Percentiles rank a stretch among this genome's conserved stretches.
Evolutionary conservation across 768 basidiomycete genomes (phyloP).

Genomic region (Phanerochaete carnosa): DNA sequence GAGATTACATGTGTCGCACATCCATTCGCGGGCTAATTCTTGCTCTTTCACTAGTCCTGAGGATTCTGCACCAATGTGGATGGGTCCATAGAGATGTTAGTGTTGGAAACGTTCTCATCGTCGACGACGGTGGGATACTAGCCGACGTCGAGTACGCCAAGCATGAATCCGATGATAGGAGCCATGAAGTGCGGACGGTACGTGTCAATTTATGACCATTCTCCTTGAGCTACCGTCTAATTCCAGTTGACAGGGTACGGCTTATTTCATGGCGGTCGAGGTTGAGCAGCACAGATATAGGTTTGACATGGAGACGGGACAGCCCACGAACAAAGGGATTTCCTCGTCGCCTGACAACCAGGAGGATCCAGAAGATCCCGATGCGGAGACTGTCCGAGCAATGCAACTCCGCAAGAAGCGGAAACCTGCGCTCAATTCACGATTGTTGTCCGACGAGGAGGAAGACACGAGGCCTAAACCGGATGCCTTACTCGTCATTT

Average conservation of each 20-base stretch:
- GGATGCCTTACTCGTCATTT: too few species aligned
- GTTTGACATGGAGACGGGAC: background rate
- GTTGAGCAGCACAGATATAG: background rate
- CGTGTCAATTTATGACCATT: background rate
- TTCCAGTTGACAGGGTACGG: constrained; percentile 2
- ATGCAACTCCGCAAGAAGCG: background rate
- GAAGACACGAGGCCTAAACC: background rate
- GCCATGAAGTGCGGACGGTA: background rate
- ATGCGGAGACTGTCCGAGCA: background rate
- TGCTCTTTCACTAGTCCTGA: background rate
- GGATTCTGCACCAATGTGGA: constrained; percentile 1
- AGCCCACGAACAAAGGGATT: background rate
- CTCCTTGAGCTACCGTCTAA: background rate
- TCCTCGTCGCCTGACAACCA: too few species aligned
- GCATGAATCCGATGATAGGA: background rate
- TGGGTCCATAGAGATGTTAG: constrained; percentile 11
- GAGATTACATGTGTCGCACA: background rate
- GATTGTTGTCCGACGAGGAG: background rate
- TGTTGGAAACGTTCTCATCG: constrained; percentile 8
- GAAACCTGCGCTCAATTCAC: background rate
- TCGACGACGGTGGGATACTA: background rate
- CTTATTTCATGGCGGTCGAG: constrained; percentile 3
- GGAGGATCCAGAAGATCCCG: too few species aligned
- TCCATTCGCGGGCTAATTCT: background rate
- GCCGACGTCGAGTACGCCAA: constrained; percentile 10